phyloP scores from a whole-genome alignment of 169 alveolate genomes.

The Cystoisospora suis region DNA sequence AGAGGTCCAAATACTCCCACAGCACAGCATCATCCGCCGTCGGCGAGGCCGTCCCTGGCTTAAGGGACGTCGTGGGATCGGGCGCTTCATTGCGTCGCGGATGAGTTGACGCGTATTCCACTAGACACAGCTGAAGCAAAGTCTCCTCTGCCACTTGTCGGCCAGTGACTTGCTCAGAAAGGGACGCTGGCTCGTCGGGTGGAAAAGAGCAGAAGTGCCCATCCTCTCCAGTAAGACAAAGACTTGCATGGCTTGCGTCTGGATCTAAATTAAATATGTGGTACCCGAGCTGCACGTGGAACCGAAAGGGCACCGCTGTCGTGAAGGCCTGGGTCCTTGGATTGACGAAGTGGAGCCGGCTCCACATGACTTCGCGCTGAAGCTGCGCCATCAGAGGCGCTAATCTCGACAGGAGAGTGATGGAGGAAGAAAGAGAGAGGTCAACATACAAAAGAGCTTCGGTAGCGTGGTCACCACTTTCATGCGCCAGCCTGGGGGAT shows the following conservation, averaged over 20 bases:
- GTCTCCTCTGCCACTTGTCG: slow-evolving; percentile 1
- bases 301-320: background rate
- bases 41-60: no score
- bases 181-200: background rate
- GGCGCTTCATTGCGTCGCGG: background rate
- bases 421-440: background rate
- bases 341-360: background rate
- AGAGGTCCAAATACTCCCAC: background rate
- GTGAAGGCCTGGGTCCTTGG: background rate
- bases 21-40: no score
- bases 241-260: background rate
- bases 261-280: background rate
- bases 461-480: background rate
- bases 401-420: background rate
- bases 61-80: no score
- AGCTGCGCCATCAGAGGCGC: background rate
- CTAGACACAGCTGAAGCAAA: slow-evolving; percentile 28
- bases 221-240: background rate
- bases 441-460: background rate
- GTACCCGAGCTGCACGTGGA: background rate
- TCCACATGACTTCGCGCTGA: background rate
- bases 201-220: slow-evolving; percentile 26
- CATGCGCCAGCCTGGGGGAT: background rate
- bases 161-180: background rate
- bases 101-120: background rate